A percentile compares a stretch with the other conserved stretches of the same genome.
Evolutionary conservation across 2,329 filamentous ascomycete species (phyloP).

Genomic region (Akanthomyces dipterigenus): DNA sequence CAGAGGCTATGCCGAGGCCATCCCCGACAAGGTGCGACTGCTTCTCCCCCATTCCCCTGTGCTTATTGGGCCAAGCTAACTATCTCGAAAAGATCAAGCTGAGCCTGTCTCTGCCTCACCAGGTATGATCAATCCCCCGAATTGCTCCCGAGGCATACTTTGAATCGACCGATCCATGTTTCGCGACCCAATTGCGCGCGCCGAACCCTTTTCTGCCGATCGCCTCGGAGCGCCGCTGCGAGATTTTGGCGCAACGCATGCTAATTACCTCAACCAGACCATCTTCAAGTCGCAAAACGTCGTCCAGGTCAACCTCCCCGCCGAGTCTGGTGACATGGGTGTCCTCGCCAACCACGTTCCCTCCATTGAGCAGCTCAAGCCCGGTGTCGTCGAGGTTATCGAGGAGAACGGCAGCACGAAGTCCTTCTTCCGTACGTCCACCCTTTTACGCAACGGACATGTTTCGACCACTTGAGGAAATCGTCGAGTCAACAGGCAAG

Average conservation of each 20-base stretch:
- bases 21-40: constrained; percentile 63
- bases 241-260: constrained; percentile 16
- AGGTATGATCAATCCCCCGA: constrained; percentile 59
- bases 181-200: constrained; percentile 23
- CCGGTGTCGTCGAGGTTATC: constrained; percentile 88
- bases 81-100: constrained; percentile 69
- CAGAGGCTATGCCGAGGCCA: constrained; percentile 85
- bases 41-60: constrained; percentile 14
- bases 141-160: background rate
- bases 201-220: constrained; percentile 11
- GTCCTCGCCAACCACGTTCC: constrained; percentile 98
- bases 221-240: constrained; percentile 9
- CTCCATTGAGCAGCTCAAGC: constrained; percentile 97
- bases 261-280: constrained; percentile 57
- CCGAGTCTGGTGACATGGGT: constrained; percentile 98
- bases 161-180: constrained; percentile 15
- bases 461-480: background rate
- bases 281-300: constrained; percentile 63
- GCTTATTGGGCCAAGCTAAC: constrained; percentile 18
- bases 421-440: constrained; percentile 88
- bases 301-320: constrained; percentile 97
- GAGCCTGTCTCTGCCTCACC: constrained; percentile 93
- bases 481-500: background rate
- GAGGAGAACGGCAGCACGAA: constrained; percentile 87
- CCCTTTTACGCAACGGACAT: background rate